Percentiles rank a stretch among this genome's conserved stretches.
Evolutionary conservation across 2,329 filamentous ascomycete species (phyloP).

Genomic region (Dryadomyces quercivorus): DNA sequence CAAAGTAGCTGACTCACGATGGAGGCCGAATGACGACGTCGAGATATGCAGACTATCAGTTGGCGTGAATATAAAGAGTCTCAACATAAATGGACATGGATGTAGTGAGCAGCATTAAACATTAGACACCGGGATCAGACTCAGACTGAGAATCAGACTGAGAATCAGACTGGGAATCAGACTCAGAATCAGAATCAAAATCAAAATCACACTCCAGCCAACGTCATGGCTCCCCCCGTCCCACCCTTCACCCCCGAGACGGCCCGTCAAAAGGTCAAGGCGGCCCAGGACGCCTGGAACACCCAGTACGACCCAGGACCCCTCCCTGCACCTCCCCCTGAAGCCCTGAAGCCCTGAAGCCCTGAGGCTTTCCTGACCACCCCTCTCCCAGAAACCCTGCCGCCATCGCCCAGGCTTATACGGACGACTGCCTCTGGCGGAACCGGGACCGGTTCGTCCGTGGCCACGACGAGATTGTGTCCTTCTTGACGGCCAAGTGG

Average conservation of each 20-base stretch:
- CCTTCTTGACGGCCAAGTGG: constrained; percentile 65
- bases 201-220: too few species aligned
- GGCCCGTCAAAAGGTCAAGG: constrained; percentile 67
- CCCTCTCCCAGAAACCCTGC: constrained; percentile 44
- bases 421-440: constrained; percentile 65
- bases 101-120: too few species aligned
- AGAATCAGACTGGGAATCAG: too few species aligned
- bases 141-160: too few species aligned
- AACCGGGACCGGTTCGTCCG: constrained; percentile 60
- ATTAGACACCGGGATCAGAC: too few species aligned
- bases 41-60: neutral
- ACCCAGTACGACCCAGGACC: constrained; percentile 48
- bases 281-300: constrained; percentile 76
- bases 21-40: neutral
- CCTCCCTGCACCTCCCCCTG: too few species aligned
- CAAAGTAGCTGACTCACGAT: neutral
- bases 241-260: constrained; percentile 56
- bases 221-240: constrained; percentile 1
- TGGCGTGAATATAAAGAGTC: neutral
- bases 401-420: constrained; percentile 60
- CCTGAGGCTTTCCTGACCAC: neutral
- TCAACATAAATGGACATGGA: too few species aligned
- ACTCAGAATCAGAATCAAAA: too few species aligned
- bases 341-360: too few species aligned
- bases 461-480: constrained; percentile 55